Evolutionary conservation across 169 alveolate genomes (phyloP).

Genomic region (Eimeria necatrix): DNA sequence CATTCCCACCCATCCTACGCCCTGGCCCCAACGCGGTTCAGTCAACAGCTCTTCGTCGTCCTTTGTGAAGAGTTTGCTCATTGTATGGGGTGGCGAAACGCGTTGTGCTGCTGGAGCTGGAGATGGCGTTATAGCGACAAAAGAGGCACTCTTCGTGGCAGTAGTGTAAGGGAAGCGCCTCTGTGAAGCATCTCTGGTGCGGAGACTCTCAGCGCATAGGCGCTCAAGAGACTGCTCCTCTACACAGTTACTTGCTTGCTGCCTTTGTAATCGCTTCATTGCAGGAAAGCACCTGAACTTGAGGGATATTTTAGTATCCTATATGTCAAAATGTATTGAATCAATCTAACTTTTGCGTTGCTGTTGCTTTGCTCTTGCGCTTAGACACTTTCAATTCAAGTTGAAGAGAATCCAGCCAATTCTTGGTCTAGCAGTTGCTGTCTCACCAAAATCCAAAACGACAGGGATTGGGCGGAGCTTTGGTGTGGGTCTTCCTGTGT

Average conservation of each 20-base stretch:
- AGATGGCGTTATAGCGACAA: constrained; percentile 51
- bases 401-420: too few relatives aligned
- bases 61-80: not conserved
- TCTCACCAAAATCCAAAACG: too few relatives aligned
- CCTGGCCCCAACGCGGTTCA: not conserved
- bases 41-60: not conserved
- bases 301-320: too few relatives aligned
- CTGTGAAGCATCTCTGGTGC: not conserved
- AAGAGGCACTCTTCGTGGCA: constrained; percentile 41
- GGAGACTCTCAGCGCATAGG: not conserved
- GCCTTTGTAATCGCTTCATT: not conserved
- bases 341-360: too few relatives aligned
- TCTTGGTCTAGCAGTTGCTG: too few relatives aligned
- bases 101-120: not conserved
- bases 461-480: too few relatives aligned
- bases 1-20: constrained; percentile 69
- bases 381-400: too few relatives aligned
- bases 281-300: not conserved
- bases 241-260: not conserved
- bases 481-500: too few relatives aligned
- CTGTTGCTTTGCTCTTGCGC: too few relatives aligned
- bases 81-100: not conserved
- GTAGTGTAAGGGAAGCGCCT: not conserved
- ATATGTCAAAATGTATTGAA: too few relatives aligned
- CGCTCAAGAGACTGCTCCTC: not conserved